Conservation (phyloP, 305 asterid species). For the Solanum hybrid region DNA sequence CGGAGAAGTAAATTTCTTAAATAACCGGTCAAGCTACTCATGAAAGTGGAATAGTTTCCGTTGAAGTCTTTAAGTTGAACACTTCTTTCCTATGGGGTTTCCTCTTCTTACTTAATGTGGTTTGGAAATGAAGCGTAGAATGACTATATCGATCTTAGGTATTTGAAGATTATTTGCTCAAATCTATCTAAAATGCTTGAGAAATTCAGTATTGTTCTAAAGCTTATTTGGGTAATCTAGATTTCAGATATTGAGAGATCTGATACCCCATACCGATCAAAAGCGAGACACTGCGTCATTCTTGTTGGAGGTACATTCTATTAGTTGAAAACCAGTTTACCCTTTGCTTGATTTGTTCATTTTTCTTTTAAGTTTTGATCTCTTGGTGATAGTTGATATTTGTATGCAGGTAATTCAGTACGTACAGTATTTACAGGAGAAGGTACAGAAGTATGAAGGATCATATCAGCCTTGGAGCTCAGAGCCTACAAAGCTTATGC, state of each 20-base stretch:
- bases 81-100: neutral
- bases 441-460: slow-evolving; percentile 79
- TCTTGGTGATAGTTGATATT: slow-evolving; percentile 18
- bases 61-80: neutral
- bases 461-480: slow-evolving; percentile 76
- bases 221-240: slow-evolving; percentile 25
- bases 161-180: neutral
- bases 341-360: neutral
- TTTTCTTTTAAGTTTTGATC: neutral
- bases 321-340: neutral
- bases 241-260: slow-evolving; percentile 72
- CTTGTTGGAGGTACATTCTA: slow-evolving; percentile 48
- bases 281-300: slow-evolving; percentile 91
- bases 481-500: slow-evolving; percentile 91
- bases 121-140: neutral
- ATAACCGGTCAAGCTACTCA: neutral
- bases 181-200: neutral
- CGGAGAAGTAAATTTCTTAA: neutral
- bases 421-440: slow-evolving; percentile 74
- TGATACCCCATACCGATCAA: slow-evolving; percentile 74
- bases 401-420: slow-evolving; percentile 80
- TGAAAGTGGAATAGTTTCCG: neutral
- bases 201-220: neutral
- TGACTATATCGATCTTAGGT: neutral
- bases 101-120: neutral